phyloP scores from a whole-genome alignment of 1,139 yeast genomes.

The Taphrina populina region DNA sequence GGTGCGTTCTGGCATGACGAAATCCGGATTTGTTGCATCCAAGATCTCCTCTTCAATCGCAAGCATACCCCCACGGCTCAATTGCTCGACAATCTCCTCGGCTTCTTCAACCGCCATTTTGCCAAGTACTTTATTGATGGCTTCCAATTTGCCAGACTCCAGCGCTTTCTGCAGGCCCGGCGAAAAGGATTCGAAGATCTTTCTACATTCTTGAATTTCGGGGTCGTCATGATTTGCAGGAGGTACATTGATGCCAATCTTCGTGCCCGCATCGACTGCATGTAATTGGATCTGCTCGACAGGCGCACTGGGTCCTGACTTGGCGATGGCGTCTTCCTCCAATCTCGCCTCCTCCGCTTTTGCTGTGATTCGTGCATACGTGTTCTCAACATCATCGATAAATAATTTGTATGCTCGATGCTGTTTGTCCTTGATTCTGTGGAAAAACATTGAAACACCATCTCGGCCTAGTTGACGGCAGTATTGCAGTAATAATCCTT shows the following conservation, averaged over 20 bases:
- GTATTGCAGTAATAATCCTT: slow-evolving; percentile 78
- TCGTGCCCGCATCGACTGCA: slow-evolving; percentile 79
- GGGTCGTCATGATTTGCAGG: slow-evolving; percentile 48
- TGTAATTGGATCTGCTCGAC: slow-evolving; percentile 84
- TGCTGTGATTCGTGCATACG: slow-evolving; percentile 66
- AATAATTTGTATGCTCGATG: slow-evolving; percentile 69
- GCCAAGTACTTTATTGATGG: slow-evolving; percentile 79
- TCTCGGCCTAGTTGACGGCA: slow-evolving; percentile 59
- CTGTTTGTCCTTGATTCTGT: slow-evolving; percentile 50
- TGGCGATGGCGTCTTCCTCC: slow-evolving; percentile 47
- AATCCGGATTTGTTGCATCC: slow-evolving; percentile 56
- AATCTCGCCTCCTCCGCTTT: slow-evolving; percentile 69
- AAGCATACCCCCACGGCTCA: slow-evolving; percentile 80
- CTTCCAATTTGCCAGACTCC: slow-evolving; percentile 67
- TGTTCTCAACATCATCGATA: slow-evolving; percentile 66
- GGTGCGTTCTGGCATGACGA: slow-evolving; percentile 27
- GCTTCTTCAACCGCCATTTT: slow-evolving; percentile 75
- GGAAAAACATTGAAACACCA: slow-evolving; percentile 68
- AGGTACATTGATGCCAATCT: slow-evolving; percentile 73
- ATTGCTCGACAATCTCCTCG: slow-evolving; percentile 67
- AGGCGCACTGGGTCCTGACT: slow-evolving; percentile 49
- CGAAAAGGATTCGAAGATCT: slow-evolving; percentile 59
- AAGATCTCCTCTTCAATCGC: slow-evolving; percentile 76
- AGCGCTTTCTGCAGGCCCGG: slow-evolving; percentile 70
- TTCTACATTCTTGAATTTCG: slow-evolving; percentile 51